These are phyloP conservation scores for Colletotrichum magnum DNA, from an alignment of 2,329 filamentous ascomycete genomes.

Conservation along the genomic window DNA sequence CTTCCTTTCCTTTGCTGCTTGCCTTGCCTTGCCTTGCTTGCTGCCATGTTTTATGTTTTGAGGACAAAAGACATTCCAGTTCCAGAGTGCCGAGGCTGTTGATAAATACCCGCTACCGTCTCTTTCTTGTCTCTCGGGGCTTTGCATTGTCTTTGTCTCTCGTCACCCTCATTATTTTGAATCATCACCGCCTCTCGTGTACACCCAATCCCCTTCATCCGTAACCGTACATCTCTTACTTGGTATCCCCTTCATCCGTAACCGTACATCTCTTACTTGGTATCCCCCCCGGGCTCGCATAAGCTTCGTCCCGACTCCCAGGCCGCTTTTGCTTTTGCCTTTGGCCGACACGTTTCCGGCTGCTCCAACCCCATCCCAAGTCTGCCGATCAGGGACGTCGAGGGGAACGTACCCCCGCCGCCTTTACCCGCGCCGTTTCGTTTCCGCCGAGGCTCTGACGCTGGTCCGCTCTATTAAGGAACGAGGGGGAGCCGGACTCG, in stretches of 20 bases:
- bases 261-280: not conserved
- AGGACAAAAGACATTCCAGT: not conserved
- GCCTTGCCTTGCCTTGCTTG: not conserved
- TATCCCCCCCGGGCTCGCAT: not conserved
- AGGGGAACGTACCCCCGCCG: not conserved
- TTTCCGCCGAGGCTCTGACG: conserved; percentile 27
- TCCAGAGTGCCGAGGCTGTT: conserved; percentile 6
- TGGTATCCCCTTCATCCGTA: not conserved
- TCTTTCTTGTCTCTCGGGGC: not conserved
- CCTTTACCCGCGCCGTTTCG: conserved; percentile 31
- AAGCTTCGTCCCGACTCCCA: conserved; percentile 23
- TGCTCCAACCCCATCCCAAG: conserved; percentile 31
- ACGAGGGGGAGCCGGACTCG: conserved; percentile 36
- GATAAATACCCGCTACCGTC: conserved; percentile 29
- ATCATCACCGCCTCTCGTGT: not conserved
- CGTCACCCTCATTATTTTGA: not conserved
- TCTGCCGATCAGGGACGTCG: conserved; percentile 33
- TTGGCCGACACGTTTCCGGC: conserved; percentile 33
- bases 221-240: not conserved
- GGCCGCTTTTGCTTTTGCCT: conserved; percentile 13
- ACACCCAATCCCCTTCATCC: not conserved
- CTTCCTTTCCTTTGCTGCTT: conserved; percentile 13
- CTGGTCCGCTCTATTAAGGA: conserved; percentile 30
- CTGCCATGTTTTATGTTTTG: conserved; percentile 19
- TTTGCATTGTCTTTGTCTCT: not conserved